phyloP scores from a whole-genome alignment of 78 protist genomes.

The Cavenderia fasciculata region DNA sequence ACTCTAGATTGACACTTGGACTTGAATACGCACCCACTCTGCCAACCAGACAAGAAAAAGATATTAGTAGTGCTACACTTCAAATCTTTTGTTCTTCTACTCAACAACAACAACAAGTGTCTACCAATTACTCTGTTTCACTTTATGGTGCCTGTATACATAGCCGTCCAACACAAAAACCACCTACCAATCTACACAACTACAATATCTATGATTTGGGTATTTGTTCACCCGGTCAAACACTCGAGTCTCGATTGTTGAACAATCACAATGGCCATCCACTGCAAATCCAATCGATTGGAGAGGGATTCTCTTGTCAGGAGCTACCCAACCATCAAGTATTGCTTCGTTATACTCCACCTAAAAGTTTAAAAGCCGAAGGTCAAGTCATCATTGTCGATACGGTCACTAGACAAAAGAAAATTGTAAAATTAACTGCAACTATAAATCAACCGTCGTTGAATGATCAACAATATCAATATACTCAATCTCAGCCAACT shows the following conservation, averaged over 20 bases:
- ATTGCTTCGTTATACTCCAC: not conserved
- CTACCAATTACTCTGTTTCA: no score
- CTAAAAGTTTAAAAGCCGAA: not conserved
- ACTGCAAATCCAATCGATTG: not conserved
- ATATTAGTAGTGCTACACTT: no score
- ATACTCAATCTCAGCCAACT: no score
- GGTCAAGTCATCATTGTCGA: constrained; percentile 3
- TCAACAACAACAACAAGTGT: no score
- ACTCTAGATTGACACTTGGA: not conserved
- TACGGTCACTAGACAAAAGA: not conserved
- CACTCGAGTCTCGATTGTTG: not conserved
- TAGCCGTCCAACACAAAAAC: no score
- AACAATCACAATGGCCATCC: not conserved
- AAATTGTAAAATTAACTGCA: constrained; percentile 23
- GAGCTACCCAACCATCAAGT: constrained; percentile 1
- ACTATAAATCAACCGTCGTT: not conserved
- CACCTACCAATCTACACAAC: no score
- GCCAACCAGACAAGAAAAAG: no score
- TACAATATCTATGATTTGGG: constrained; percentile 53
- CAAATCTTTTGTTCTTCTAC: no score
- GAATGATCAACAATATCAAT: not conserved
- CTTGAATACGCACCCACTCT: constrained; percentile 29
- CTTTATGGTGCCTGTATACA: no score
- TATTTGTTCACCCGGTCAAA: not conserved
- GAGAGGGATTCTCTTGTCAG: constrained; percentile 33